These are phyloP conservation scores for Wickerhamomyces strasburgensis DNA, from an alignment of 805 yeast genomes.

Conservation along the genomic window DNA sequence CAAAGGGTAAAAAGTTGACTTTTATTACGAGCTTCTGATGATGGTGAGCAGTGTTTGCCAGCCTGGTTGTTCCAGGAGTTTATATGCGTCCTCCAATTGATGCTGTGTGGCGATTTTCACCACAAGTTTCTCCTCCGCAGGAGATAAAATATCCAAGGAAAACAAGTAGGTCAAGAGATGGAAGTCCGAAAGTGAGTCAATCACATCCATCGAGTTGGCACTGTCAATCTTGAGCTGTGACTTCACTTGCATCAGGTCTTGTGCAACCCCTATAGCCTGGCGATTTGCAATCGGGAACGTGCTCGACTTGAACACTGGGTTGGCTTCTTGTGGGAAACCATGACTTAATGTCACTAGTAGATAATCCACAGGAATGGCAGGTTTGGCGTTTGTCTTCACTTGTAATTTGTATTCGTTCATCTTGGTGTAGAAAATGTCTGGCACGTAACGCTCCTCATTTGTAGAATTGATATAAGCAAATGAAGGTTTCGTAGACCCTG, in stretches of 20 bases:
- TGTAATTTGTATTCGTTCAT: conserved; percentile 84
- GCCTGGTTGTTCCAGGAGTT: conserved; percentile 56
- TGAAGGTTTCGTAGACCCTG: conserved; percentile 88
- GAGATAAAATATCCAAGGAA: conserved; percentile 51
- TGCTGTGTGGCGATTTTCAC: conserved; percentile 41
- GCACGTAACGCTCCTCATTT: conserved; percentile 76
- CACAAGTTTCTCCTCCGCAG: conserved; percentile 48
- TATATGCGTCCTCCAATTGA: conserved; percentile 41
- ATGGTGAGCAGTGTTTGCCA: conserved; percentile 79
- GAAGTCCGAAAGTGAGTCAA: conserved; percentile 57
- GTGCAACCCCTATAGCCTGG: conserved; percentile 67
- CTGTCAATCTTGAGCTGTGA: conserved; percentile 39
- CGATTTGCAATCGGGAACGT: conserved; percentile 78
- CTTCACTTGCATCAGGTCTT: conserved; percentile 54
- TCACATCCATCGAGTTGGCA: conserved; percentile 25
- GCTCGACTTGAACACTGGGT: conserved; percentile 43
- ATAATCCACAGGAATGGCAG: conserved; percentile 91
- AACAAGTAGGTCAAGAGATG: conserved; percentile 63
- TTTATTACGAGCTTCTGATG: conserved; percentile 26
- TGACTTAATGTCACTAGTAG: conserved; percentile 82
- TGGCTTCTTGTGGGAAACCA: conserved; percentile 73
- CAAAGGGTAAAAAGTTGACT: neutral
- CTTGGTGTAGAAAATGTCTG: conserved; percentile 83
- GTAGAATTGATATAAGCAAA: conserved; percentile 76
- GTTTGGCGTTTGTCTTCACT: conserved; percentile 85